These are phyloP conservation scores for Chytriomyces sp. DNA, from an alignment of 192 early-diverging fungal species.

Conservation along the genomic window DNA sequence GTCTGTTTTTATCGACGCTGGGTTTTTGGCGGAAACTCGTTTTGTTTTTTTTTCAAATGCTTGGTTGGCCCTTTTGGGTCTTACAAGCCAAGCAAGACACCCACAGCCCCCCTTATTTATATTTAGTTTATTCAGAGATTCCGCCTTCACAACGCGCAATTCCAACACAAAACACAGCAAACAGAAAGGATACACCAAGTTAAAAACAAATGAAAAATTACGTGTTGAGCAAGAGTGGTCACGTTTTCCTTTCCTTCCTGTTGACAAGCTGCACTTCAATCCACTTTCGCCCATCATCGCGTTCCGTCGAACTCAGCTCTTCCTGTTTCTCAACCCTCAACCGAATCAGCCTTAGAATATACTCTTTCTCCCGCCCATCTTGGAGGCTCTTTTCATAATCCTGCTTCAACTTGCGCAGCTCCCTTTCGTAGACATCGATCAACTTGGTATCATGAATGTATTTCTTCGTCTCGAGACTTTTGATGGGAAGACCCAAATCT, in stretches of 20 bases:
- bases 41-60: too few relatives aligned
- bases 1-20: too few relatives aligned
- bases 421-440: conserved; percentile 41
- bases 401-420: conserved; percentile 45
- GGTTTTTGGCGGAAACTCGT: too few relatives aligned
- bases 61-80: too few relatives aligned
- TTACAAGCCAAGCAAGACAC: too few relatives aligned
- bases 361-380: conserved; percentile 48
- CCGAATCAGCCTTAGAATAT: conserved; percentile 48
- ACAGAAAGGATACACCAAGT: conserved; percentile 2
- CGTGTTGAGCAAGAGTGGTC: too few relatives aligned
- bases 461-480: conserved; percentile 48
- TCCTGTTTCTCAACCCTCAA: conserved; percentile 49
- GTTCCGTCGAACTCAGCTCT: conserved; percentile 29
- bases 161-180: neutral
- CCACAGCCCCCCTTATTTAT: too few relatives aligned
- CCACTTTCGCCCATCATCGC: conserved; percentile 49
- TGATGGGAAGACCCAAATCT: conserved; percentile 49
- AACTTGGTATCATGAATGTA: conserved; percentile 46
- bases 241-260: conserved; percentile 38
- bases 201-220: conserved; percentile 3
- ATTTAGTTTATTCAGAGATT: too few relatives aligned
- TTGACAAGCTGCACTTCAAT: conserved; percentile 49
- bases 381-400: conserved; percentile 55
- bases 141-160: too few relatives aligned